Conservation (phyloP, 192 early-diverging fungal species). For the Podochytrium sp. region DNA sequence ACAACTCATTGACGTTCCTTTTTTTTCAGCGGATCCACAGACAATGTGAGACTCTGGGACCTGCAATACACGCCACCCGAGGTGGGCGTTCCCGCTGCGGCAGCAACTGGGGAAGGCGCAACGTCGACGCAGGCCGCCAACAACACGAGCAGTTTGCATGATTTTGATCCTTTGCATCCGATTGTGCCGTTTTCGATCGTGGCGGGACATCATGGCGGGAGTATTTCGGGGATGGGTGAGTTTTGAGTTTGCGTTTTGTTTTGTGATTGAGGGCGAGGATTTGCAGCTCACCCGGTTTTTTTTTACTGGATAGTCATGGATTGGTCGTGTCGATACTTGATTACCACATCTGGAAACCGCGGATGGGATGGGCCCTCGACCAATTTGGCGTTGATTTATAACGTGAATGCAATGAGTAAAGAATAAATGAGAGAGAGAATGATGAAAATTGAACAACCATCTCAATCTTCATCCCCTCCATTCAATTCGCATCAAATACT, state of each 20-base stretch:
- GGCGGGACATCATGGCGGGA: constrained; percentile 91
- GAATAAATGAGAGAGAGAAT: neutral
- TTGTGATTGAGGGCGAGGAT: neutral
- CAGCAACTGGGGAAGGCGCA: neutral
- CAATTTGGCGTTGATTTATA: constrained; percentile 86
- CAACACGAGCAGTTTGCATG: constrained; percentile 5
- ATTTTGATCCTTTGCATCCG: constrained; percentile 37
- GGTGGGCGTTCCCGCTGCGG: neutral
- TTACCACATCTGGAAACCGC: constrained; percentile 88
- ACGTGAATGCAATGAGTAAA: constrained; percentile 48
- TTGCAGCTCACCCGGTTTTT: neutral
- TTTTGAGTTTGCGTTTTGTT: constrained; percentile 7
- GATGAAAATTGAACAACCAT: too few relatives aligned
- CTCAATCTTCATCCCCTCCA: too few relatives aligned
- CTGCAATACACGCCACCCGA: constrained; percentile 39
- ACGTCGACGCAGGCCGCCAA: too few relatives aligned
- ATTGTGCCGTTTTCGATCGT: constrained; percentile 88
- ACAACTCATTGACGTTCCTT: neutral
- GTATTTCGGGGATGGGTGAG: constrained; percentile 76
- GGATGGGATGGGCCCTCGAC: constrained; percentile 95
- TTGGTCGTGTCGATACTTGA: constrained; percentile 75
- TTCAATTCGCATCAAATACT: too few relatives aligned
- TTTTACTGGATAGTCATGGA: constrained; percentile 64
- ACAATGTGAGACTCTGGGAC: constrained; percentile 94
- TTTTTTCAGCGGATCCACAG: constrained; percentile 76